These are phyloP conservation scores for Saussurea involucrata DNA, from an alignment of 129 eudicot species.

Conservation along the genomic window DNA sequence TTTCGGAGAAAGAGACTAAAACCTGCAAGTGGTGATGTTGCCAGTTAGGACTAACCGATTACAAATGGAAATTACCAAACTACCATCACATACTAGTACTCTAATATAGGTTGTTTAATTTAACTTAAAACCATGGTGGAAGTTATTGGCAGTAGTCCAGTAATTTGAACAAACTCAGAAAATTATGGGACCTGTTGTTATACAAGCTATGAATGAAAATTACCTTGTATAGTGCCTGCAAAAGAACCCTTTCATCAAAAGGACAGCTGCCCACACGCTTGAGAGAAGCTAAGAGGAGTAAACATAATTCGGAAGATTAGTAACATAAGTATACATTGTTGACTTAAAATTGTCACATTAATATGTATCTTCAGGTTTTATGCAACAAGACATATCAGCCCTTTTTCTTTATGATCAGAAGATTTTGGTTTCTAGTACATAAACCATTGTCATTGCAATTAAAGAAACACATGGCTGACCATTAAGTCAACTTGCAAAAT, in stretches of 20 bases:
- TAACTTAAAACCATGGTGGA: no score
- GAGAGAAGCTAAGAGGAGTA: slow-evolving; percentile 39
- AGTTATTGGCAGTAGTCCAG: not conserved
- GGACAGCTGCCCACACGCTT: slow-evolving; percentile 60
- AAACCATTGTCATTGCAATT: not conserved
- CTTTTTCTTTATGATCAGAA: not conserved
- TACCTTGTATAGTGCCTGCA: slow-evolving; percentile 89
- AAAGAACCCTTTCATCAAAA: slow-evolving; percentile 59
- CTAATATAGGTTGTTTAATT: no score
- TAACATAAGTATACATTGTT: not conserved
- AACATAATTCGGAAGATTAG: slow-evolving; percentile 16
- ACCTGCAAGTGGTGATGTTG: slow-evolving; percentile 45
- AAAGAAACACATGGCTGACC: not conserved
- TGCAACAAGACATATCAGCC: not conserved
- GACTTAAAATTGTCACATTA: not conserved
- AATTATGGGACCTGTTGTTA: not conserved
- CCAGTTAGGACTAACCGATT: slow-evolving; percentile 5
- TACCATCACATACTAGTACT: no score
- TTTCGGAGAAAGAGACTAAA: slow-evolving; percentile 62
- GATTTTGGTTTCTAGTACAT: not conserved
- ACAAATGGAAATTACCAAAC: no score
- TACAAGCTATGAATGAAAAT: not conserved
- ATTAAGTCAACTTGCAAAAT: not conserved
- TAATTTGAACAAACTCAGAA: not conserved
- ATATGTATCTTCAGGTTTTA: slow-evolving; percentile 4